phyloP scores from a whole-genome alignment of 2,329 filamentous ascomycete genomes.

The Passalora sequoiae region DNA sequence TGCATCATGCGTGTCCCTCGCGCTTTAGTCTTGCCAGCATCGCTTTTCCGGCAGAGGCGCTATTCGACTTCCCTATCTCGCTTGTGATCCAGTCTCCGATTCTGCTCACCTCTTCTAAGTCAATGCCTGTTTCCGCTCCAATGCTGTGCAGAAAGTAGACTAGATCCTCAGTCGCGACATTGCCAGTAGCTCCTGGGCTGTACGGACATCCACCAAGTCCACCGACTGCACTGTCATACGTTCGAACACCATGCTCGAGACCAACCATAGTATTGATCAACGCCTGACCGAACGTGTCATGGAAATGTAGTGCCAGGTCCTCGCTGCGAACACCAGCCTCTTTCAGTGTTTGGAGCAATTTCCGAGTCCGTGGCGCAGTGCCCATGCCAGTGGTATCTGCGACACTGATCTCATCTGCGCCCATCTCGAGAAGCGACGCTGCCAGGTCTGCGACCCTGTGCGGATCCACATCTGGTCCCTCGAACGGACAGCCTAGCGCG shows the following conservation, averaged over 20 bases:
- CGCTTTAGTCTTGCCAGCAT: constrained; percentile 27
- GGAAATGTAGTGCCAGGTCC: constrained; percentile 74
- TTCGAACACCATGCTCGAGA: constrained; percentile 69
- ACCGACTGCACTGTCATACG: constrained; percentile 73
- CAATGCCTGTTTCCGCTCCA: constrained; percentile 68
- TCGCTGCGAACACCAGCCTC: constrained; percentile 63
- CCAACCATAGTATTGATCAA: constrained; percentile 76
- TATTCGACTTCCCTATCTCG: constrained; percentile 58
- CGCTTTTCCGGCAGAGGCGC: constrained; percentile 65
- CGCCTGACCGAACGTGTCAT: constrained; percentile 82
- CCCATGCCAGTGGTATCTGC: constrained; percentile 91
- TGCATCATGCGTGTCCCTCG: constrained; percentile 13
- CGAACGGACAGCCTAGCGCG: constrained; percentile 73
- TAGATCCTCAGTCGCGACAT: constrained; percentile 79
- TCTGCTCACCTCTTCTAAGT: constrained; percentile 60
- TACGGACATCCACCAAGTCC: constrained; percentile 82
- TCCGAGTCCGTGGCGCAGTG: constrained; percentile 64
- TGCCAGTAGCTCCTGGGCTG: constrained; percentile 78
- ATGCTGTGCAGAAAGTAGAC: constrained; percentile 69
- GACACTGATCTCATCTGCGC: constrained; percentile 83
- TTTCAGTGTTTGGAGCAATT: constrained; percentile 59
- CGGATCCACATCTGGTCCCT: constrained; percentile 57
- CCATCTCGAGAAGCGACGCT: constrained; percentile 68
- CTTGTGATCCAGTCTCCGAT: constrained; percentile 68
- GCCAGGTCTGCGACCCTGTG: constrained; percentile 58